These are phyloP conservation scores for Conticribra guillardii DNA, from an alignment of 108 stramenopile species.

Conservation along the genomic window DNA sequence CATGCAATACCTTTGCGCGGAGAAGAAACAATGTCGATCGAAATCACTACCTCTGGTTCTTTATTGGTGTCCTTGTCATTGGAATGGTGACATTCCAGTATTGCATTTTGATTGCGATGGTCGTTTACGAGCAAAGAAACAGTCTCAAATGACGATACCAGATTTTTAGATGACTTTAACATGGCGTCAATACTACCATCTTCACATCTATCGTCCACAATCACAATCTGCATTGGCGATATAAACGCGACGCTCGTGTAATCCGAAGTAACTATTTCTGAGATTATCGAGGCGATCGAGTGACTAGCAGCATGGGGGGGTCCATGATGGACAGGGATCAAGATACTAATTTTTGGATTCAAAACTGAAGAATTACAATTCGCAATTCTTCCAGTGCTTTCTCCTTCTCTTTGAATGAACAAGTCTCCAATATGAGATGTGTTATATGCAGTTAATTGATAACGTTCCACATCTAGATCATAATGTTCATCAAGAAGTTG, in stretches of 20 bases:
- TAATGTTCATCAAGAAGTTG: slow-evolving; percentile 13
- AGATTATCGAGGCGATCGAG: slow-evolving; percentile 39
- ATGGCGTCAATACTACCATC: slow-evolving; percentile 54
- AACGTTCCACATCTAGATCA: slow-evolving; percentile 29
- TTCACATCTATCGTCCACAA: slow-evolving; percentile 51
- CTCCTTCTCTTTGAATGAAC: slow-evolving; percentile 9
- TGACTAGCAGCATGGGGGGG: slow-evolving; percentile 37
- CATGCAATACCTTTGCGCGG: slow-evolving; percentile 32
- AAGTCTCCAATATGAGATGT: slow-evolving; percentile 52
- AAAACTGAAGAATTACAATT: not conserved
- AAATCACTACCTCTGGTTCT: slow-evolving; percentile 10
- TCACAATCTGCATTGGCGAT: slow-evolving; percentile 49
- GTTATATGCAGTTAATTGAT: slow-evolving; percentile 34
- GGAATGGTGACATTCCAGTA: not conserved
- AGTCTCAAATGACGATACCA: slow-evolving; percentile 4
- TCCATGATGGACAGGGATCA: slow-evolving; percentile 50
- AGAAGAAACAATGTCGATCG: slow-evolving; percentile 30
- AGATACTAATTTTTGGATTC: slow-evolving; percentile 35
- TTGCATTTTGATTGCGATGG: slow-evolving; percentile 1
- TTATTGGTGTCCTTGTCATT: not conserved
- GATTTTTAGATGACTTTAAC: slow-evolving; percentile 7
- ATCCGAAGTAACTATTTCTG: too few relatives aligned
- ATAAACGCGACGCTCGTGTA: too few relatives aligned
- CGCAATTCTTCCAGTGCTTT: not conserved
- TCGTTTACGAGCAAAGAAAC: slow-evolving; percentile 16